These are phyloP conservation scores for Ceratocystis huliohia DNA, from an alignment of 2,329 filamentous ascomycete genomes.

Conservation along the genomic window DNA sequence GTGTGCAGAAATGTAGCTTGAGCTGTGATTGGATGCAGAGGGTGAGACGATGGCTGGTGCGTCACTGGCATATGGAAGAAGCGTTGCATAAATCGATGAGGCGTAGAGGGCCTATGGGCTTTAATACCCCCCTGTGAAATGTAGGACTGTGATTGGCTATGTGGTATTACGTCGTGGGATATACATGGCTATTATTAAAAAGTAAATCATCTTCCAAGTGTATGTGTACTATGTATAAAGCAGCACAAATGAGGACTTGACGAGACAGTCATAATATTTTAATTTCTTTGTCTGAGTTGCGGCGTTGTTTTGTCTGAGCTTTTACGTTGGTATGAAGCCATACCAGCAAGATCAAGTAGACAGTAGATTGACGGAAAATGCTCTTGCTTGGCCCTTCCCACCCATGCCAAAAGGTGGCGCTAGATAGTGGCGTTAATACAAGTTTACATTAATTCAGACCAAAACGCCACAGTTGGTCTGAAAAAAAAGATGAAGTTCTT, in stretches of 20 bases:
- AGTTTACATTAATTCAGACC: not conserved
- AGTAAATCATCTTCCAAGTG: no score
- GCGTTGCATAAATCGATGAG: not conserved
- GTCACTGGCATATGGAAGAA: not conserved
- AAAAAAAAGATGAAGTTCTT: conserved; percentile 3
- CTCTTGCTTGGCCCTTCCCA: not conserved
- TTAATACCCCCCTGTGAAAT: not conserved
- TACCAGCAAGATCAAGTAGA: no score
- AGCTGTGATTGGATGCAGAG: not conserved
- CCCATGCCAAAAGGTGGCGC: not conserved
- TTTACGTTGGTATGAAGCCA: no score
- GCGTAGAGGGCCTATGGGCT: no score
- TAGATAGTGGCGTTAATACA: not conserved
- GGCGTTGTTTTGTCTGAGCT: no score
- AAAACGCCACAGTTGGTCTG: not conserved
- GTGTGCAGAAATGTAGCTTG: not conserved
- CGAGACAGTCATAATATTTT: no score
- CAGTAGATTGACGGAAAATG: no score
- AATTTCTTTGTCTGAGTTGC: no score
- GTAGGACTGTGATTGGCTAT: not conserved
- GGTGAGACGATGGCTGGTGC: not conserved
- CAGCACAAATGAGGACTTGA: no score
- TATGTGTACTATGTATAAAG: no score
- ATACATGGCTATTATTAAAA: no score
- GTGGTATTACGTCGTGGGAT: no score